These are phyloP conservation scores for Sesbania bispinosa DNA, from an alignment of 306 rosid species.

Conservation along the genomic window DNA sequence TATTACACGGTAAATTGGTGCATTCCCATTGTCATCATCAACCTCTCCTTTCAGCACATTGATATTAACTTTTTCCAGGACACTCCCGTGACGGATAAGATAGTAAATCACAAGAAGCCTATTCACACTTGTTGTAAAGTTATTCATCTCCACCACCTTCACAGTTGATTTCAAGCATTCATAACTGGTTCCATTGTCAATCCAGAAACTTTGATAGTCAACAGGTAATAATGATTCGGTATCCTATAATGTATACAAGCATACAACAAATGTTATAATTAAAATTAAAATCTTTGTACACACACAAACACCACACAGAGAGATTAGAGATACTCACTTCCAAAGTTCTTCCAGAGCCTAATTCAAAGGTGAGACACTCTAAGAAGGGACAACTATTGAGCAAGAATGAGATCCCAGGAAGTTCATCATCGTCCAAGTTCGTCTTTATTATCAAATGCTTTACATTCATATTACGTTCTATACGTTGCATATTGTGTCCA, in stretches of 20 bases:
- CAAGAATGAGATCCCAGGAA: conserved; percentile 33
- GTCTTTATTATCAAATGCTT: conserved; percentile 35
- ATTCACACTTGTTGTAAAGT: neutral
- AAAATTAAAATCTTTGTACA: too few relatives aligned
- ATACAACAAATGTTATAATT: neutral
- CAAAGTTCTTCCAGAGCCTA: neutral
- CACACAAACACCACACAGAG: neutral
- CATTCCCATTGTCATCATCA: neutral
- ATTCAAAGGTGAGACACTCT: conserved; percentile 29
- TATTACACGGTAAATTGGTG: neutral
- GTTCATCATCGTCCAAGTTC: conserved; percentile 23
- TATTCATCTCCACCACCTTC: conserved; percentile 22
- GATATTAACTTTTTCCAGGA: neutral
- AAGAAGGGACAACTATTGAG: conserved; percentile 28
- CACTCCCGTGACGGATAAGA: neutral
- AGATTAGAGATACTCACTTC: conserved; percentile 16
- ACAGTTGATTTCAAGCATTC: neutral
- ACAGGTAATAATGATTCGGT: neutral
- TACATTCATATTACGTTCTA: neutral
- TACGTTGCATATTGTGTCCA: neutral
- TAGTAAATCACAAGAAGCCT: neutral
- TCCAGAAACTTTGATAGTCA: too few relatives aligned
- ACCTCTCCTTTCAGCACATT: neutral
- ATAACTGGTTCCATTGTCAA: too few relatives aligned
- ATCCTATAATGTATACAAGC: neutral